A percentile compares a stretch with the other conserved stretches of the same genome.
Evolutionary conservation across 371 early-diverging fungal genomes (phyloP).

Genomic region (Entomophthora muscae): DNA sequence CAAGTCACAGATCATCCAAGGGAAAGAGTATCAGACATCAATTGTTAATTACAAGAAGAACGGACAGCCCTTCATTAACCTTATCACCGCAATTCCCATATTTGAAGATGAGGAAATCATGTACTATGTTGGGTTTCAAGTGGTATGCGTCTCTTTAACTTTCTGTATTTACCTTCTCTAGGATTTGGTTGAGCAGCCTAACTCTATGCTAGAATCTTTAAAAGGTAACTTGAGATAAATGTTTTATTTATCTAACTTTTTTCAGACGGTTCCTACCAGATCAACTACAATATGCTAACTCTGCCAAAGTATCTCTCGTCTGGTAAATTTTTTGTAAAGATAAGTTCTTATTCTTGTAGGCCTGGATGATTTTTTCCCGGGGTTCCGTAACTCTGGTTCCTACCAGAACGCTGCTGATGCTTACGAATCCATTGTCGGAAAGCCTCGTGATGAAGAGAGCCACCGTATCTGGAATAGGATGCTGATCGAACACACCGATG

Average conservation of each 20-base stretch:
- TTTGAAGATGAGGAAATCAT: conserved; percentile 19
- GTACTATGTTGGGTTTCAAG: conserved; percentile 53
- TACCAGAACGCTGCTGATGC: conserved; percentile 10
- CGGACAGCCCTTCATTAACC: conserved; percentile 56
- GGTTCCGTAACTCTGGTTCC: background rate
- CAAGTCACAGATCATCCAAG: conserved; percentile 21
- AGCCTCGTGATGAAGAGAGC: conserved; percentile 9
- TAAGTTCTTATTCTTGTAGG: background rate
- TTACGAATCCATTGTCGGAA: conserved; percentile 11
- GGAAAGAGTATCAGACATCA: conserved; percentile 35
- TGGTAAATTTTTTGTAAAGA: conserved; percentile 1
- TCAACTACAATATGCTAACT: conserved; percentile 25
- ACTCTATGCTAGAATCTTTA: conserved; percentile 38
- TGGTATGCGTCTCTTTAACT: conserved; percentile 16
- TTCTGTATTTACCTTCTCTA: background rate
- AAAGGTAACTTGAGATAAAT: no score
- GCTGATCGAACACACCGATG: conserved; percentile 22
- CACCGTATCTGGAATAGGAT: conserved; percentile 22
- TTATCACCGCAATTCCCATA: conserved; percentile 46
- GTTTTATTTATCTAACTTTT: background rate
- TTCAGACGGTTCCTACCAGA: conserved; percentile 26
- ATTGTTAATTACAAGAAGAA: conserved; percentile 40
- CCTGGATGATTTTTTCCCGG: conserved; percentile 1
- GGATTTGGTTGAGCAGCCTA: conserved; percentile 49
- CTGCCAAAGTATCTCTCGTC: background rate